These are phyloP conservation scores for Apiotrichum gamsii DNA, from an alignment of 1,284 basidiomycete genomes.

Conservation along the genomic window DNA sequence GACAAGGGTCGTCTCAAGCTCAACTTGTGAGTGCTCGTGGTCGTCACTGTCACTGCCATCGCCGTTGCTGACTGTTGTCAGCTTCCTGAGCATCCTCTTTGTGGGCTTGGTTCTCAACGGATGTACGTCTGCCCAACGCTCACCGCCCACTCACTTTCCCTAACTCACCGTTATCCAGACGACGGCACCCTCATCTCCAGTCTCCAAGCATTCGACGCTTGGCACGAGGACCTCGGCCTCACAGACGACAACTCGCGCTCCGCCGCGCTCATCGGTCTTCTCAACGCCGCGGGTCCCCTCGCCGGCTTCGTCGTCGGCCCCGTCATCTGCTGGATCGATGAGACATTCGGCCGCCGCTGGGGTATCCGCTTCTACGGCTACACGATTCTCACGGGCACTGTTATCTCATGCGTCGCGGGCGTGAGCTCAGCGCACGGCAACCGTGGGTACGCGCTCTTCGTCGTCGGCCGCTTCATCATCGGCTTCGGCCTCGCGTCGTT, in stretches of 20 bases:
- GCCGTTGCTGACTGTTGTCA: conserved; percentile 10
- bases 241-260: conserved; percentile 22
- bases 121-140: conserved; percentile 27
- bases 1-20: conserved; percentile 47
- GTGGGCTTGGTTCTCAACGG: conserved; percentile 48
- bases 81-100: conserved; percentile 47
- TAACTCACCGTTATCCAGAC: conserved; percentile 27
- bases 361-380: conserved; percentile 49
- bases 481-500: conserved; percentile 48
- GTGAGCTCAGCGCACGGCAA: conserved; percentile 36
- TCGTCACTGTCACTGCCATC: too few species aligned
- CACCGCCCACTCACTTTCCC: background rate
- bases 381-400: conserved; percentile 40
- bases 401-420: conserved; percentile 44
- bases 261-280: conserved; percentile 37
- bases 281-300: conserved; percentile 43
- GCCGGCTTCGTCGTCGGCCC: conserved; percentile 45
- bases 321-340: conserved; percentile 45
- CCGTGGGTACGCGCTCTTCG: conserved; percentile 45
- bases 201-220: conserved; percentile 44
- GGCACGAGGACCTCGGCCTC: conserved; percentile 43
- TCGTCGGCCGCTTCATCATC: conserved; percentile 42
- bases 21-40: conserved; percentile 40
- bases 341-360: conserved; percentile 43
- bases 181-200: conserved; percentile 46